Conservation (phyloP, 306 rosid genomes). For the Vachellia pachyceras region DNA sequence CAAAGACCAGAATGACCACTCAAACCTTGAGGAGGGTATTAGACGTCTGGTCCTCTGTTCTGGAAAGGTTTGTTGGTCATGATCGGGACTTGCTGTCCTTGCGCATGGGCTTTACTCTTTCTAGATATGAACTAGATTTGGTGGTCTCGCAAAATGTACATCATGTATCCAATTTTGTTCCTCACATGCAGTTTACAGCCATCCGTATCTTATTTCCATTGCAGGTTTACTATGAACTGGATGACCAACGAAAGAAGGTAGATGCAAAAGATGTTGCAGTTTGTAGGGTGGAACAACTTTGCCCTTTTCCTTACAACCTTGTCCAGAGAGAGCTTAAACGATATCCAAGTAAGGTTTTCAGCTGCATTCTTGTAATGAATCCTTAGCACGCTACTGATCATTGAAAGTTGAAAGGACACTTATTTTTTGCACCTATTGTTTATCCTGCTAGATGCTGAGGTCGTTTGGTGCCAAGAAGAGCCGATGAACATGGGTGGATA, state of each 20-base stretch:
- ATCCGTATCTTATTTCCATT: constrained; percentile 2
- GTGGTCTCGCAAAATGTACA: neutral
- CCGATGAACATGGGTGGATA: constrained; percentile 98
- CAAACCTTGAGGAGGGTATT: constrained; percentile 82
- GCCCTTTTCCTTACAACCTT: constrained; percentile 97
- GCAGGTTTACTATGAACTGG: constrained; percentile 96
- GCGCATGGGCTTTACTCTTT: neutral
- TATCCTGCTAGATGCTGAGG: constrained; percentile 77
- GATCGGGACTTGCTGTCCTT: constrained; percentile 9
- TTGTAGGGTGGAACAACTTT: constrained; percentile 95
- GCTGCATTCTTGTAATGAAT: neutral
- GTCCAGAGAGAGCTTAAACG: constrained; percentile 90
- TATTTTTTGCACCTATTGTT: constrained; percentile 23
- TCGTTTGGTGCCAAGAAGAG: constrained; percentile 98
- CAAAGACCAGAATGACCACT: constrained; percentile 81
- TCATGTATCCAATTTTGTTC: constrained; percentile 3
- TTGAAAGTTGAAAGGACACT: neutral
- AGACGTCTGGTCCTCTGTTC: constrained; percentile 93
- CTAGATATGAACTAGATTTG: neutral
- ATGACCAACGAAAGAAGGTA: constrained; percentile 69
- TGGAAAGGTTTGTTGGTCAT: constrained; percentile 73
- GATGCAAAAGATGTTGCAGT: constrained; percentile 84
- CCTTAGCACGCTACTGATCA: constrained; percentile 6
- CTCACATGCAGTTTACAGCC: constrained; percentile 21
- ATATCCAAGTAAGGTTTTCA: constrained; percentile 82